Percentiles rank a stretch among this genome's conserved stretches.
phyloP scores from a whole-genome alignment of 2,329 filamentous ascomycete species.

The Penicillium sp. region DNA sequence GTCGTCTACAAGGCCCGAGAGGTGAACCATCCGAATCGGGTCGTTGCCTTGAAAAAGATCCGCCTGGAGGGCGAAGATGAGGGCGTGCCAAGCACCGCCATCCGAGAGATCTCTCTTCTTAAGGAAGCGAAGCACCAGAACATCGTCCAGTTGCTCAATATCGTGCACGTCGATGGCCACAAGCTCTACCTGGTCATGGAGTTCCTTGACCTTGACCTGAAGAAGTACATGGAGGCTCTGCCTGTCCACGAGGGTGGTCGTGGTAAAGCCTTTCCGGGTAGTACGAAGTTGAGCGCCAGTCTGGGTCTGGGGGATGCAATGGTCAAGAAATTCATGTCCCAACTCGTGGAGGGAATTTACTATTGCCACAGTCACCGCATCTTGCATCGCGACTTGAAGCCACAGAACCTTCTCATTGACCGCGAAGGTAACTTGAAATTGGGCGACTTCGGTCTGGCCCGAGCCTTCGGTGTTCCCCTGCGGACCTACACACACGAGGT shows the following conservation, averaged over 20 bases:
- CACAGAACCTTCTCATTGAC: constrained; percentile 95
- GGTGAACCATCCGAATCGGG: not conserved
- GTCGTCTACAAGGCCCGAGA: not conserved
- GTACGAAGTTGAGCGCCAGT: not conserved
- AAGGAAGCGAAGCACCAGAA: constrained; percentile 99
- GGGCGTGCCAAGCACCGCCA: constrained; percentile 93
- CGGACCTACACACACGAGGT: constrained; percentile 99
- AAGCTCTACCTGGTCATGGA: constrained; percentile 99
- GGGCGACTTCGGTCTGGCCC: constrained; percentile 89
- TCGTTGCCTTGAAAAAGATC: constrained; percentile 93
- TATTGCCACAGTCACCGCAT: constrained; percentile 98
- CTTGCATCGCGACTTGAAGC: constrained; percentile 91
- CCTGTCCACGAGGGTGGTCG: constrained; percentile 39
- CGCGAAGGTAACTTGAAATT: constrained; percentile 86
- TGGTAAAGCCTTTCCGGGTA: constrained; percentile 64
- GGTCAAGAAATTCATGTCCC: constrained; percentile 99
- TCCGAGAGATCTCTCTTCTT: constrained; percentile 98
- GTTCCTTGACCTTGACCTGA: constrained; percentile 97
- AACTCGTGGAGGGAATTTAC: constrained; percentile 89
- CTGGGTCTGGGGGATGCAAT: constrained; percentile 70
- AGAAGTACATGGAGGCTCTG: constrained; percentile 92
- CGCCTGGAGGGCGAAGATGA: constrained; percentile 92
- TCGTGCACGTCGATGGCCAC: constrained; percentile 95
- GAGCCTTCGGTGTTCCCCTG: constrained; percentile 93
- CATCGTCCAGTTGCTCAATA: constrained; percentile 94